Percentiles rank a stretch among this genome's conserved stretches.
These are phyloP conservation scores for Aspergillus mulundensis DNA, from an alignment of 495 filamentous ascomycete genomes.

Conservation along the genomic window DNA sequence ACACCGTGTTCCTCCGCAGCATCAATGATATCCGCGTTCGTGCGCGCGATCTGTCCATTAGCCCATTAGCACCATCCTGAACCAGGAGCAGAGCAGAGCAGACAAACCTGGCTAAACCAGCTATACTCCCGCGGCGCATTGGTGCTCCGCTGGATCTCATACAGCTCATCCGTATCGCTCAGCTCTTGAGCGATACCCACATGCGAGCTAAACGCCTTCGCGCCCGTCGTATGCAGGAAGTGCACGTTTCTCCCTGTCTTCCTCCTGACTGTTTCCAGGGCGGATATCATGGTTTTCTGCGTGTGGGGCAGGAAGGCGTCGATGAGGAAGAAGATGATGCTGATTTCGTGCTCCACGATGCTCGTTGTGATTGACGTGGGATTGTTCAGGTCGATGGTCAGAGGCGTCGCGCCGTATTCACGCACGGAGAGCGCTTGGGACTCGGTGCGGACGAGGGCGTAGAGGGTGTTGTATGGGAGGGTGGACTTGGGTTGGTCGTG, in stretches of 20 bases:
- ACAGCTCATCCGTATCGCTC: slow-evolving; percentile 41
- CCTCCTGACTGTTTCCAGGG: slow-evolving; percentile 36
- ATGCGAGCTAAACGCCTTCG: slow-evolving; percentile 32
- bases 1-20: slow-evolving; percentile 33
- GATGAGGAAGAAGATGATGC: slow-evolving; percentile 41
- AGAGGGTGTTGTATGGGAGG: slow-evolving; percentile 20
- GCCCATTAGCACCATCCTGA: too few species aligned
- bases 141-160: slow-evolving; percentile 34
- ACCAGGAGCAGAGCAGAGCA: too few species aligned
- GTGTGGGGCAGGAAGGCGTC: slow-evolving; percentile 19
- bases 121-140: not conserved
- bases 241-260: slow-evolving; percentile 37
- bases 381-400: slow-evolving; percentile 30
- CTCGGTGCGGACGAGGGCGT: slow-evolving; percentile 39
- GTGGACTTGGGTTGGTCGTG: too few species aligned
- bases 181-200: slow-evolving; percentile 29
- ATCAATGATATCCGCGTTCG: slow-evolving; percentile 38
- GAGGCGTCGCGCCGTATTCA: slow-evolving; percentile 39
- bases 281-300: slow-evolving; percentile 36
- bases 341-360: slow-evolving; percentile 41
- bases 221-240: slow-evolving; percentile 40
- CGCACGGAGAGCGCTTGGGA: slow-evolving; percentile 39
- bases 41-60: slow-evolving; percentile 24
- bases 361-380: slow-evolving; percentile 20
- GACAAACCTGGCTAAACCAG: not conserved